A percentile compares a stretch with the other conserved stretches of the same genome.
Conservation (phyloP, 1,139 yeast genomes). For the Spathaspora sp. region DNA sequence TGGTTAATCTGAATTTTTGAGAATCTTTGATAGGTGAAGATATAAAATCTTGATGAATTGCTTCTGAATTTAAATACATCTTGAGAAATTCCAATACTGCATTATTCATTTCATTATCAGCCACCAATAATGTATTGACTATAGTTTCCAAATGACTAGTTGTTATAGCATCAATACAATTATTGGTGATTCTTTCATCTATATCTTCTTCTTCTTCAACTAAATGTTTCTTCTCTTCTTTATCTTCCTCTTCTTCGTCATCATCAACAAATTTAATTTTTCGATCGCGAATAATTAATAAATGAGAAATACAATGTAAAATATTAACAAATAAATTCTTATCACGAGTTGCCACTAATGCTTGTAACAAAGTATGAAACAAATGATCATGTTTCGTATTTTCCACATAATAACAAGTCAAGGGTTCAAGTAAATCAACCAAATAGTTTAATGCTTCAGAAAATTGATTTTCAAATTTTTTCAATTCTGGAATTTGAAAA, state of each 20-base stretch:
- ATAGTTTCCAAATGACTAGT: slow-evolving; percentile 32
- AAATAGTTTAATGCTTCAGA: slow-evolving; percentile 67
- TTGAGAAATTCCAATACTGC: slow-evolving; percentile 40
- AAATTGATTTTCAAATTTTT: slow-evolving; percentile 38
- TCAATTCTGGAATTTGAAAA: slow-evolving; percentile 18
- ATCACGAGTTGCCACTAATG: slow-evolving; percentile 52
- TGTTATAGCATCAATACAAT: slow-evolving; percentile 43
- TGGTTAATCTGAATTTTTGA: slow-evolving; percentile 32
- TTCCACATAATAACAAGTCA: slow-evolving; percentile 80
- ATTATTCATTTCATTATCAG: slow-evolving; percentile 35
- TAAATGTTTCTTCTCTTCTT: slow-evolving; percentile 18
- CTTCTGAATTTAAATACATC: slow-evolving; percentile 40
- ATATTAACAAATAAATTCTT: slow-evolving; percentile 49
- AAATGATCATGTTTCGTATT: slow-evolving; percentile 62
- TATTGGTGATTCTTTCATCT: slow-evolving; percentile 27
- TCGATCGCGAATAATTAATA: slow-evolving; percentile 34
- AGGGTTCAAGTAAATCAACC: slow-evolving; percentile 80
- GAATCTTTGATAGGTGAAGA: slow-evolving; percentile 32
- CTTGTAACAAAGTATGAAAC: slow-evolving; percentile 49
- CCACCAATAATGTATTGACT: slow-evolving; percentile 31
- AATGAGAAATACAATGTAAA: slow-evolving; percentile 45
- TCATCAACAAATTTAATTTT: slow-evolving; percentile 11
- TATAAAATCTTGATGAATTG: slow-evolving; percentile 30
- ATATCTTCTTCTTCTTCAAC: slow-evolving; percentile 19
- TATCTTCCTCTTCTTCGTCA: slow-evolving; percentile 29